Evolutionary conservation across 306 rosid genomes (phyloP).

Genomic region (Abrus precatorius): DNA sequence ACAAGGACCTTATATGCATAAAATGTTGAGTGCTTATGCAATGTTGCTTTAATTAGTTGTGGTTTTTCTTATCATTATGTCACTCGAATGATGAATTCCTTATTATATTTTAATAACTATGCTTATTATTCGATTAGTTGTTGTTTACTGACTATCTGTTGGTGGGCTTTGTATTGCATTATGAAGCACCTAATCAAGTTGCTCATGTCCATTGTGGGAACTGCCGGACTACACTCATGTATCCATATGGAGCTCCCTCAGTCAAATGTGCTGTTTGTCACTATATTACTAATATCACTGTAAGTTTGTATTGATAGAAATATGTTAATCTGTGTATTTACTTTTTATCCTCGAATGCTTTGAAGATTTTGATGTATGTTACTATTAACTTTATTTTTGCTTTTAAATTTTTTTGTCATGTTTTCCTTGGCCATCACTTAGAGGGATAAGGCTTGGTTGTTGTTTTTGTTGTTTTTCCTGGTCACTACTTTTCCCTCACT

Average conservation of each 20-base stretch:
- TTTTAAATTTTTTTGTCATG: slow-evolving; percentile 8
- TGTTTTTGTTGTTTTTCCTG: neutral
- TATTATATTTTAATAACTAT: slow-evolving; percentile 37
- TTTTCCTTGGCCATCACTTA: too few relatives aligned
- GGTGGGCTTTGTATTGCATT: slow-evolving; percentile 50
- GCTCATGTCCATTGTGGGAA: slow-evolving; percentile 92
- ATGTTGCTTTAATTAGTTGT: slow-evolving; percentile 37
- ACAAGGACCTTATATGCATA: slow-evolving; percentile 14
- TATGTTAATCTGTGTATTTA: slow-evolving; percentile 18
- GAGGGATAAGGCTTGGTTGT: too few relatives aligned
- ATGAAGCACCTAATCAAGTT: slow-evolving; percentile 71
- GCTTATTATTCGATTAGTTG: slow-evolving; percentile 31
- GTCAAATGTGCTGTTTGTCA: slow-evolving; percentile 99
- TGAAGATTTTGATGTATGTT: neutral
- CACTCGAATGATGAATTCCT: slow-evolving; percentile 40
- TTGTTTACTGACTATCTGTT: slow-evolving; percentile 49
- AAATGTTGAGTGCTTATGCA: slow-evolving; percentile 17
- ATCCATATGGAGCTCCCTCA: slow-evolving; percentile 96
- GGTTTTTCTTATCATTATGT: slow-evolving; percentile 22
- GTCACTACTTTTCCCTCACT: slow-evolving; percentile 15
- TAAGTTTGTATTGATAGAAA: slow-evolving; percentile 58
- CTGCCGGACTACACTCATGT: slow-evolving; percentile 93
- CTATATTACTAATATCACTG: slow-evolving; percentile 79
- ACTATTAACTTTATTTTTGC: neutral
- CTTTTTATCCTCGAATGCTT: slow-evolving; percentile 29